Percentiles rank a stretch among this genome's conserved stretches.
Evolutionary conservation across 257 asterid species (phyloP).

Genomic region (Gentiana dahurica): DNA sequence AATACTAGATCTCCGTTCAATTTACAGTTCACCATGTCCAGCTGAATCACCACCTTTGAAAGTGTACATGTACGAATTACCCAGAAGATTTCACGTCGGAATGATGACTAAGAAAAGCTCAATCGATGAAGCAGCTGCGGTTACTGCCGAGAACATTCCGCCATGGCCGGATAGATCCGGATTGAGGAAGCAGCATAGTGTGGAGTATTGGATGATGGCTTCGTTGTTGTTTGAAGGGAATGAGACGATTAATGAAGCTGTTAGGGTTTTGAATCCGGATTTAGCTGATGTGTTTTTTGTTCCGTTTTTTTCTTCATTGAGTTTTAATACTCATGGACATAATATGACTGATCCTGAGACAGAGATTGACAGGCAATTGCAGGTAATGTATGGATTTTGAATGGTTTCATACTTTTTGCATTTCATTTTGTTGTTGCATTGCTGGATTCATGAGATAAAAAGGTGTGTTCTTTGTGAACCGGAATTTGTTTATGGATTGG

Average conservation of each 20-base stretch:
- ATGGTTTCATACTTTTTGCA: not conserved
- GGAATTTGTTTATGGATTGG: too few species aligned
- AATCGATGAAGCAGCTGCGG: constrained; percentile 15
- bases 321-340: constrained; percentile 52
- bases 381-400: constrained; percentile 30
- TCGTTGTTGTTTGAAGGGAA: constrained; percentile 25
- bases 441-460: too few species aligned
- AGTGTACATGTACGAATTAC: constrained; percentile 41
- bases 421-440: not conserved
- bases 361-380: constrained; percentile 58
- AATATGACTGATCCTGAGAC: constrained; percentile 50
- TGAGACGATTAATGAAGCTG: constrained; percentile 31
- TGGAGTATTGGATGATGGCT: constrained; percentile 53
- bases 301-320: constrained; percentile 82
- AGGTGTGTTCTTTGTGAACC: too few species aligned
- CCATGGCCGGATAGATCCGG: constrained; percentile 35
- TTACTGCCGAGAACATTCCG: constrained; percentile 24
- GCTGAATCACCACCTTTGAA: constrained; percentile 17
- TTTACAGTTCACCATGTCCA: constrained; percentile 15
- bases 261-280: constrained; percentile 72
- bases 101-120: constrained; percentile 16
- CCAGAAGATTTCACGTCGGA: constrained; percentile 33
- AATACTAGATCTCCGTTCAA: constrained; percentile 11
- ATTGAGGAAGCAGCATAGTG: constrained; percentile 38
- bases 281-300: constrained; percentile 72